A percentile compares a stretch with the other conserved stretches of the same genome.
These are phyloP conservation scores for Blastobotrys buckinghamii DNA, from an alignment of 1,139 yeast genomes.

Conservation along the genomic window DNA sequence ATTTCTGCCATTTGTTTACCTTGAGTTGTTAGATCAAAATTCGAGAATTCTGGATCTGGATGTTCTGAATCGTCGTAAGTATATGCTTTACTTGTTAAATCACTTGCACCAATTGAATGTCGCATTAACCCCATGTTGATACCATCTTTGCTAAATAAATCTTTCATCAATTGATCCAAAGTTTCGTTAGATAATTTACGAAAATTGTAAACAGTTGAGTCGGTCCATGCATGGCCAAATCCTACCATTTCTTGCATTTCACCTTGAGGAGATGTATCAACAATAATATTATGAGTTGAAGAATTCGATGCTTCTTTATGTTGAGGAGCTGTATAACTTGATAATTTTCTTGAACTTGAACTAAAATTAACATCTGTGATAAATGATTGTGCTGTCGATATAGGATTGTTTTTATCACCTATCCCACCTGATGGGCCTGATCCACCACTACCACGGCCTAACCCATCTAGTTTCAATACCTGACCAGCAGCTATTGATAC, in stretches of 20 bases:
- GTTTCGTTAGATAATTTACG: background rate
- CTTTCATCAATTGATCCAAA: constrained; percentile 12
- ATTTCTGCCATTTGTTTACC: constrained; percentile 12
- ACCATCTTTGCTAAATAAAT: constrained; percentile 12
- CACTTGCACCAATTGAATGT: constrained; percentile 9
- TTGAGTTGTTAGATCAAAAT: constrained; percentile 7
- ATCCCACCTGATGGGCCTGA: no score
- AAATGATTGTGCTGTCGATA: no score
- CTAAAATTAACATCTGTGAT: no score
- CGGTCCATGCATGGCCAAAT: constrained; percentile 13
- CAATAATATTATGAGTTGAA: background rate
- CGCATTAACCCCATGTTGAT: constrained; percentile 13
- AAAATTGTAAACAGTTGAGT: constrained; percentile 10
- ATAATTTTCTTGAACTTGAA: no score
- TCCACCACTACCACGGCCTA: no score
- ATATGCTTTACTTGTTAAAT: constrained; percentile 5
- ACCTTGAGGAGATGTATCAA: background rate
- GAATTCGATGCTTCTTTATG: no score
- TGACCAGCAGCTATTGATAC: no score
- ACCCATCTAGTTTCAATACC: no score
- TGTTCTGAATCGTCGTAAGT: no score
- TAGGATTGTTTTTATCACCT: no score
- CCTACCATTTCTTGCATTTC: constrained; percentile 13
- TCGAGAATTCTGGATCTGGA: constrained; percentile 7
- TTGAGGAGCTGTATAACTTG: no score